These are phyloP conservation scores for Mycosphaerella sp. DNA, from an alignment of 2,329 filamentous ascomycete genomes.

Conservation along the genomic window DNA sequence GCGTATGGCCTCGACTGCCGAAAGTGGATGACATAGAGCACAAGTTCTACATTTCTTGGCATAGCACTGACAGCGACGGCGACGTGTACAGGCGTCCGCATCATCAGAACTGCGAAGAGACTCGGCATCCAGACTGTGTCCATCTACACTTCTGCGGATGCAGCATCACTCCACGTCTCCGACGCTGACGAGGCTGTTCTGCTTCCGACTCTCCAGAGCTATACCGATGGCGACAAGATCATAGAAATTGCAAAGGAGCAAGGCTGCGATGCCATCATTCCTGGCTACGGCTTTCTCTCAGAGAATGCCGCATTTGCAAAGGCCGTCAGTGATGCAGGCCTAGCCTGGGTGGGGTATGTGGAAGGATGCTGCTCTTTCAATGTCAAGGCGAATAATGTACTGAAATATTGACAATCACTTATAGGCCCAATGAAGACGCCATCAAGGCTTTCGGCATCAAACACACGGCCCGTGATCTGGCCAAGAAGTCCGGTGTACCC, in stretches of 20 bases:
- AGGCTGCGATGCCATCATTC: constrained; percentile 53
- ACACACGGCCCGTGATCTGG: constrained; percentile 50
- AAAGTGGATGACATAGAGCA: no score
- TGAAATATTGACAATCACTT: no score
- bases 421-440: constrained; percentile 11
- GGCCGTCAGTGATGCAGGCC: constrained; percentile 47
- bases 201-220: constrained; percentile 45
- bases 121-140: constrained; percentile 49
- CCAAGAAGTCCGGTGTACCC: constrained; percentile 47
- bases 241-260: constrained; percentile 48
- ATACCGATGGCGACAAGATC: constrained; percentile 45
- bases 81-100: constrained; percentile 35
- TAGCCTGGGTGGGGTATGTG: constrained; percentile 50
- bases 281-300: constrained; percentile 61
- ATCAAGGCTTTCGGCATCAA: constrained; percentile 50
- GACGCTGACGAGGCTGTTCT: constrained; percentile 49
- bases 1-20: background rate
- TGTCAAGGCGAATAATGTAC: no score
- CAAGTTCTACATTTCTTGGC: background rate
- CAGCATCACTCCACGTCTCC: constrained; percentile 49
- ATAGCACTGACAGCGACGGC: background rate
- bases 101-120: constrained; percentile 46
- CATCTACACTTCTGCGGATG: constrained; percentile 53
- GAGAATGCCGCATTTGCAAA: constrained; percentile 58
- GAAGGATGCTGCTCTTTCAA: no score